A percentile compares a stretch with the other conserved stretches of the same genome.
phyloP scores from a whole-genome alignment of 2,329 filamentous ascomycete genomes.

The Diplodia corticola region DNA sequence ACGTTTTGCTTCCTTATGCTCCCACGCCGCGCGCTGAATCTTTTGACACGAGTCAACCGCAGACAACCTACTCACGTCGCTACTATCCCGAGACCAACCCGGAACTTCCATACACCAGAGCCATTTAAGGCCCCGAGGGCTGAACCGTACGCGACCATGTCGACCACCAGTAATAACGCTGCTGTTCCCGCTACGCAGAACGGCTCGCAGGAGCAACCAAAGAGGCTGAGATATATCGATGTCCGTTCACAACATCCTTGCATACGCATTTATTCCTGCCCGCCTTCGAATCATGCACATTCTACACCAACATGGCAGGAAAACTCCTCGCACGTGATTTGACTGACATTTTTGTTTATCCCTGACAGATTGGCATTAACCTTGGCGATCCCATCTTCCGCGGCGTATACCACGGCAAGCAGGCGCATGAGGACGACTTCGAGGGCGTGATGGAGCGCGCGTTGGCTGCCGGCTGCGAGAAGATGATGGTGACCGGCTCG shows the following conservation, averaged over 20 bases:
- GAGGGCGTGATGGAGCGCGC: constrained; percentile 76
- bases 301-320: not conserved
- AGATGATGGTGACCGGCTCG: constrained; percentile 92
- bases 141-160: not conserved
- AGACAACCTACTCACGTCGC: not conserved
- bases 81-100: not conserved
- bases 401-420: constrained; percentile 79
- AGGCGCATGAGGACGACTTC: constrained; percentile 73
- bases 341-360: not conserved
- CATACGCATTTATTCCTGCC: not conserved
- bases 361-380: constrained; percentile 81
- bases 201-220: not conserved
- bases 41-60: not conserved
- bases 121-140: not conserved
- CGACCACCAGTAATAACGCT: not conserved
- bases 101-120: not conserved
- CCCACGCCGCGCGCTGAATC: not conserved
- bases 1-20: constrained; percentile 9
- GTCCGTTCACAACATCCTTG: not conserved
- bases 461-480: constrained; percentile 74
- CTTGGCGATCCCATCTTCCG: constrained; percentile 88
- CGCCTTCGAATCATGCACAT: not conserved
- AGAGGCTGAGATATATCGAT: constrained; percentile 14
- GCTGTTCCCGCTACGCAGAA: not conserved
- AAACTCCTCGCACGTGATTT: not conserved